Evolutionary conservation across 768 basidiomycete genomes (phyloP).

Genomic region (Amanita fuliginea): DNA sequence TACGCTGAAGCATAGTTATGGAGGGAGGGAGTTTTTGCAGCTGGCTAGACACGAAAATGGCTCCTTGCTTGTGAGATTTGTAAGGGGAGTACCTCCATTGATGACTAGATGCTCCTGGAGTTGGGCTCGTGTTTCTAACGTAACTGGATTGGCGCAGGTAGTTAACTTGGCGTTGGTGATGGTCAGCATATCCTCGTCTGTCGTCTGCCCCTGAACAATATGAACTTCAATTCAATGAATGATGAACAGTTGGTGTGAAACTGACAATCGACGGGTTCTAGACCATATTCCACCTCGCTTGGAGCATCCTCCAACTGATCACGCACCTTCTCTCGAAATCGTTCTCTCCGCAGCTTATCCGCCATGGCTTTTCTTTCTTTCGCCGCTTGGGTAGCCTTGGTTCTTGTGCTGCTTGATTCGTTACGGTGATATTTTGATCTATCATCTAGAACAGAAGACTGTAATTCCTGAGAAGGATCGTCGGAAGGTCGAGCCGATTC

Average conservation of each 20-base stretch:
- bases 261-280: slow-evolving; percentile 1
- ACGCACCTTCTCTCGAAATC: slow-evolving; percentile 13
- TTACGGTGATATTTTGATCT: slow-evolving; percentile 17
- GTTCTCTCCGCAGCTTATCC: slow-evolving; percentile 13
- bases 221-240: background rate
- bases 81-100: slow-evolving; percentile 29
- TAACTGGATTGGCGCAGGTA: background rate
- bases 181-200: background rate
- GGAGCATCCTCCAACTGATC: slow-evolving; percentile 8
- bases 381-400: slow-evolving; percentile 4
- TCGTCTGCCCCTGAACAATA: background rate
- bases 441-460: slow-evolving; percentile 2
- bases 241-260: background rate
- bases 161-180: background rate
- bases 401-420: slow-evolving; percentile 8
- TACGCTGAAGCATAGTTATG: slow-evolving; percentile 62
- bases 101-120: slow-evolving; percentile 2
- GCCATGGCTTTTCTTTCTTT: slow-evolving; percentile 18
- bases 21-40: slow-evolving; percentile 14
- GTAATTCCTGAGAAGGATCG: slow-evolving; percentile 12
- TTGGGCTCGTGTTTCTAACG: background rate
- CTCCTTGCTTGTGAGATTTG: slow-evolving; percentile 1
- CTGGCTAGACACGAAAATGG: background rate
- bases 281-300: slow-evolving; percentile 9
- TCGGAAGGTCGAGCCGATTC: slow-evolving; percentile 9